Conservation (phyloP, 129 eudicot genomes). For the carrot (Daucus carota) region DH1_v3.0 NC_030389.2:4396001-4396500, state of each 20-base stretch:
- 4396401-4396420: background rate
- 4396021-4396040: too few relatives aligned
- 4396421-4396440: background rate
- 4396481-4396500: constrained; percentile 7
- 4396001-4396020: too few relatives aligned
- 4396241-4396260: background rate
- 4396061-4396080: too few relatives aligned
- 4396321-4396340: background rate
- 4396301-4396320: background rate
- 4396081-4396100: too few relatives aligned
- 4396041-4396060: too few relatives aligned
- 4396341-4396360: background rate
- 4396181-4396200: background rate
- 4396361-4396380: background rate
- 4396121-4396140: background rate
- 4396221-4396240: background rate
- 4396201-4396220: background rate
- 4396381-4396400: background rate
- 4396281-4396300: background rate
- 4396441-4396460: background rate
- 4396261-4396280: background rate
- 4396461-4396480: constrained; percentile 13
- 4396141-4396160: background rate
- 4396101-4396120: background rate
- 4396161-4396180: background rate